phyloP scores from a whole-genome alignment of 1,139 yeast genomes.

The Suzukiozyma palmioleophila region DNA sequence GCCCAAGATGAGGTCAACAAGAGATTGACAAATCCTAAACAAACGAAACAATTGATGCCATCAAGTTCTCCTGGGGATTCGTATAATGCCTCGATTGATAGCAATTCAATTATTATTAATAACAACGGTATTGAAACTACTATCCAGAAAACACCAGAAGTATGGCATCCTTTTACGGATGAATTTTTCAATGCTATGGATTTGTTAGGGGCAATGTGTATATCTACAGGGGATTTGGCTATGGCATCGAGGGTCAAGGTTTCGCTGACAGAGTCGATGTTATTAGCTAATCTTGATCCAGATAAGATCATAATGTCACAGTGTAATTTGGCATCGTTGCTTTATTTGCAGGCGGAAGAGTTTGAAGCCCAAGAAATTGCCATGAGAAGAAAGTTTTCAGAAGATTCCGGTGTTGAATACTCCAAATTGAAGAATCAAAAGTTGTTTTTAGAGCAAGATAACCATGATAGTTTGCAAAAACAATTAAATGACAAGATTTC shows the following conservation, averaged over 20 bases:
- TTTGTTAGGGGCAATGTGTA: constrained; percentile 60
- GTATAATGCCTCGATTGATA: constrained; percentile 13
- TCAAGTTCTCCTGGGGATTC: constrained; percentile 4
- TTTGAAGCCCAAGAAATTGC: constrained; percentile 48
- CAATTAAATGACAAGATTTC: constrained; percentile 7
- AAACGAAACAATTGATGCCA: constrained; percentile 5
- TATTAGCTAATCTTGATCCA: constrained; percentile 63
- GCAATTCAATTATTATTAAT: constrained; percentile 15
- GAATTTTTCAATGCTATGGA: constrained; percentile 76
- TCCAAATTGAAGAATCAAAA: constrained; percentile 13
- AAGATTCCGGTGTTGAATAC: constrained; percentile 21
- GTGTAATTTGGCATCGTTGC: constrained; percentile 68
- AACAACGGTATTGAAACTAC: constrained; percentile 16
- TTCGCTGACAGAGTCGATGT: constrained; percentile 71
- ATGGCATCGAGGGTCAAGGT: constrained; percentile 61
- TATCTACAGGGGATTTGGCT: constrained; percentile 62
- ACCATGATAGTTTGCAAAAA: constrained; percentile 3
- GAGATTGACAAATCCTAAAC: background rate
- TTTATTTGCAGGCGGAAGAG: constrained; percentile 68
- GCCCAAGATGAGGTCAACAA: constrained; percentile 51
- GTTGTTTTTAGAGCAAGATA: constrained; percentile 2
- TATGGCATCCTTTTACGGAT: constrained; percentile 70
- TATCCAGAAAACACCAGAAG: constrained; percentile 35
- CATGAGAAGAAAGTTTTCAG: constrained; percentile 20
- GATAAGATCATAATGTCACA: constrained; percentile 62